Conservation (phyloP, 1,139 yeast species). For the Protomyces inundatus region DNA sequence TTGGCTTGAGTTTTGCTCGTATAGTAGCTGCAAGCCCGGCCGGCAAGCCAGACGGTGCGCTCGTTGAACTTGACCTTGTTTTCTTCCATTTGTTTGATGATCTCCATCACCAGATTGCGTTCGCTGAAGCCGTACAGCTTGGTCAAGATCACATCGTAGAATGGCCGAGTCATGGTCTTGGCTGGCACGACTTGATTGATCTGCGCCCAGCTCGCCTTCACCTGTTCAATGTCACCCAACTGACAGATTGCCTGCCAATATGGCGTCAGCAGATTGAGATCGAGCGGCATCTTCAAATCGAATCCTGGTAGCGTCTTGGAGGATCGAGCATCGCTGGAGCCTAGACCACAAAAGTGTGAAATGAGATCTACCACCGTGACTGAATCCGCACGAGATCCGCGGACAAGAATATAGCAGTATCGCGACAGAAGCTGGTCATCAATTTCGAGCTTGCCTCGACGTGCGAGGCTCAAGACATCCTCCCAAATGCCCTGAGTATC, state of each 20-base stretch:
- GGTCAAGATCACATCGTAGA: background rate
- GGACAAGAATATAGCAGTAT: background rate
- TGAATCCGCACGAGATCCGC: background rate
- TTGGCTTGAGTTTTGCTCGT: background rate
- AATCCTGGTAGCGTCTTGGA: background rate
- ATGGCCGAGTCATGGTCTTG: background rate
- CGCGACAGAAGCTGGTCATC: conserved; percentile 3
- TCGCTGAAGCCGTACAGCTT: background rate
- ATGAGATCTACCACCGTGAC: background rate
- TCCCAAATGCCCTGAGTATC: conserved; percentile 5
- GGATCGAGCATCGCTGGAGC: background rate
- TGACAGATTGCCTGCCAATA: background rate
- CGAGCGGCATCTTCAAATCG: background rate
- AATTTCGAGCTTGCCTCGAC: conserved; percentile 1
- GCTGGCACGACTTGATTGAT: background rate
- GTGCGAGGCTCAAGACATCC: conserved; percentile 6
- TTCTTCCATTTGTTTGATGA: background rate
- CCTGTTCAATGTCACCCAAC: background rate
- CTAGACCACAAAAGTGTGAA: background rate
- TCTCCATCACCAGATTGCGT: background rate
- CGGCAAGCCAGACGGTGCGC: background rate
- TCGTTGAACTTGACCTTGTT: background rate
- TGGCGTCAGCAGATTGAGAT: background rate
- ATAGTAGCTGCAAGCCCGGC: background rate
- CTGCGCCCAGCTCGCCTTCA: background rate